phyloP scores from a whole-genome alignment of 805 yeast genomes.

The Schizosaccharomyces cryophilus region DNA sequence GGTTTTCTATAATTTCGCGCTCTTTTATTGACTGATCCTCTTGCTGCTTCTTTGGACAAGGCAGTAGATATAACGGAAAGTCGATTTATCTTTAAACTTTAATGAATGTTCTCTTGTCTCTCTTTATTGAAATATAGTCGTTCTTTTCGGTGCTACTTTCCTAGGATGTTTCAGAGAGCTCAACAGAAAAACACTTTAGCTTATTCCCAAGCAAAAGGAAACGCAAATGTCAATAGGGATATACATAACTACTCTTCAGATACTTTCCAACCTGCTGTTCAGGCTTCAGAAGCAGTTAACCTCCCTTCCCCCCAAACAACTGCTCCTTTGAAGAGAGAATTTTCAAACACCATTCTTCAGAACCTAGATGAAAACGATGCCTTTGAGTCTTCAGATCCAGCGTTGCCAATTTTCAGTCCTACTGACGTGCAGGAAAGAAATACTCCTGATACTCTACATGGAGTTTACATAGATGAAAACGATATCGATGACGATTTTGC shows the following conservation, averaged over 20 bases:
- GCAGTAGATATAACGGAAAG: no score
- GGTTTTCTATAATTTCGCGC: no score
- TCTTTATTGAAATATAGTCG: neutral
- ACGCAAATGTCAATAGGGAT: neutral
- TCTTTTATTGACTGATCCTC: no score
- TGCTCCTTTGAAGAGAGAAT: neutral
- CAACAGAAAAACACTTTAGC: neutral
- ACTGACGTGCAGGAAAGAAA: neutral
- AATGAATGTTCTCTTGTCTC: neutral
- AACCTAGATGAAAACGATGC: neutral
- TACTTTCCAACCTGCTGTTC: no score
- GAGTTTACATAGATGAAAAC: conserved; percentile 1
- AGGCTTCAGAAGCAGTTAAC: neutral
- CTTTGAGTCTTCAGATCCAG: neutral
- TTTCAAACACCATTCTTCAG: neutral
- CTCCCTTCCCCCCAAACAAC: neutral
- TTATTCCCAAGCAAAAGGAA: neutral
- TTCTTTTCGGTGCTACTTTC: neutral
- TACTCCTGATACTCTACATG: neutral
- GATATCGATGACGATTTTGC: conserved; percentile 2
- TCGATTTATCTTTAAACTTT: neutral
- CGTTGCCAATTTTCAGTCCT: neutral
- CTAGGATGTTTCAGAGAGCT: neutral
- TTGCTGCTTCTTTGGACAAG: no score
- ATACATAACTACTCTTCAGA: no score